Evolutionary conservation across 305 asterid species (phyloP), one percentile per base, ranked within the genome.

Genomic region (Fraxinus platypoda): DNA sequence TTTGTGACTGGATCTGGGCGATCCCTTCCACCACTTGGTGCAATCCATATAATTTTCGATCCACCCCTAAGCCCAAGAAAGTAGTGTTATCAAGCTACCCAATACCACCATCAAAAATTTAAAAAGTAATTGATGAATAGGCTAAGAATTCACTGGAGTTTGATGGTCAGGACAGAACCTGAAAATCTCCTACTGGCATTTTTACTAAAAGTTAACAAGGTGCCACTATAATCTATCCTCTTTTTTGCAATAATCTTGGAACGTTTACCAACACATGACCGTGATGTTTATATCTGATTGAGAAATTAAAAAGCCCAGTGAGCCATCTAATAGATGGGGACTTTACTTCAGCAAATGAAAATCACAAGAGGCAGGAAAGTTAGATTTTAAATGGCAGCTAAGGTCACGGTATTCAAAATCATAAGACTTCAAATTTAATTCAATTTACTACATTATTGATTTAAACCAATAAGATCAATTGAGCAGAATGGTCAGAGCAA

Each of bases 21-120:
- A 83, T 95, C 99, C 90, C 99, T 92, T 86, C 99, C 99, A 84
- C 99, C 99, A 89, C 99, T 95, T 74, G 99, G 97, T 79, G 99
- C 98, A 81, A 95, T 95, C 99, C 99, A 95, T 86, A 95, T 92
- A 82, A 95, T 81, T 85, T 90, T 94, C 26, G 98, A 91, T 90
- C 99, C 99, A 79, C 90, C 91, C 97, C 99, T 95, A 84, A 77
- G 82, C 84, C 78, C 79, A 83, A 75, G 82, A 82, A 78, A 74
- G 78, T 81, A 80, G 71, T 76, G 28, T 77, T 33, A 72, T 88
- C 71, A 87, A 49, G 81, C 74, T 75, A 72, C 78, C 49, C 3
- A 57, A 74, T 41, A 43, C 26, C 33, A 6, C 46, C 64, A 57
- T 64, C 35, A 70, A 11, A 70, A 30, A 70, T 12, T 5, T 1